phyloP scores from a whole-genome alignment of 2,329 filamentous ascomycete species.

The Phyllosticta citriasiana region DNA sequence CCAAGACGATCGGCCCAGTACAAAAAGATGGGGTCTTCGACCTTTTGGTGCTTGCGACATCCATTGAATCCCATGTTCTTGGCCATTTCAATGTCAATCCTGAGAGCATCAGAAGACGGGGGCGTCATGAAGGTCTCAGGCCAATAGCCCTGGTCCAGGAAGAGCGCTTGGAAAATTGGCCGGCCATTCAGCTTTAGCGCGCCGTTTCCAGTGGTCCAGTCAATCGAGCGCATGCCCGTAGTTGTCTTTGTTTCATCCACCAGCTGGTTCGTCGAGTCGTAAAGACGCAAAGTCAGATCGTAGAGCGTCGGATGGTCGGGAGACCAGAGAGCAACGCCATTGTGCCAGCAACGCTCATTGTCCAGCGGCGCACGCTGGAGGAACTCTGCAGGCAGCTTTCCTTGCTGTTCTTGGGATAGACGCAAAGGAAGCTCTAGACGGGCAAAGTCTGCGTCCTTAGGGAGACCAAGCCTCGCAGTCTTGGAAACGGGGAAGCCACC shows the following conservation, averaged over 20 bases:
- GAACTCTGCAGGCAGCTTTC: constrained; percentile 30
- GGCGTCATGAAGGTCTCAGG: constrained; percentile 51
- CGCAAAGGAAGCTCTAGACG: constrained; percentile 40
- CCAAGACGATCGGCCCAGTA: constrained; percentile 53
- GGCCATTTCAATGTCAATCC: constrained; percentile 44
- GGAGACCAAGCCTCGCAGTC: constrained; percentile 33
- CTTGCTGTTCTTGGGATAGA: constrained; percentile 33
- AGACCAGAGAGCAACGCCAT: constrained; percentile 53
- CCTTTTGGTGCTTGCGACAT: constrained; percentile 56
- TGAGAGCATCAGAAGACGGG: constrained; percentile 37
- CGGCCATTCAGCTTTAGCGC: constrained; percentile 50
- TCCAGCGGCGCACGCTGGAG: constrained; percentile 25
- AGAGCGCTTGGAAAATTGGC: constrained; percentile 51
- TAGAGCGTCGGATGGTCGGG: constrained; percentile 50
- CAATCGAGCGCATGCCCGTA: constrained; percentile 50
- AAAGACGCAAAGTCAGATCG: constrained; percentile 44
- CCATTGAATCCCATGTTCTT: constrained; percentile 56
- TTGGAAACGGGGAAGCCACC: constrained; percentile 39
- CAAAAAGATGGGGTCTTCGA: constrained; percentile 51
- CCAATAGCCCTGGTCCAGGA: constrained; percentile 56
- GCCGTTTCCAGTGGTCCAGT: constrained; percentile 49
- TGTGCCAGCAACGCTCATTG: constrained; percentile 37
- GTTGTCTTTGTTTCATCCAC: constrained; percentile 51
- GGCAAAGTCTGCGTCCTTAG: constrained; percentile 41
- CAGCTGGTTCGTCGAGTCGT: constrained; percentile 27